Evolutionary conservation across 495 filamentous ascomycete species (phyloP).

Genomic region (Penicillium pulvis): DNA sequence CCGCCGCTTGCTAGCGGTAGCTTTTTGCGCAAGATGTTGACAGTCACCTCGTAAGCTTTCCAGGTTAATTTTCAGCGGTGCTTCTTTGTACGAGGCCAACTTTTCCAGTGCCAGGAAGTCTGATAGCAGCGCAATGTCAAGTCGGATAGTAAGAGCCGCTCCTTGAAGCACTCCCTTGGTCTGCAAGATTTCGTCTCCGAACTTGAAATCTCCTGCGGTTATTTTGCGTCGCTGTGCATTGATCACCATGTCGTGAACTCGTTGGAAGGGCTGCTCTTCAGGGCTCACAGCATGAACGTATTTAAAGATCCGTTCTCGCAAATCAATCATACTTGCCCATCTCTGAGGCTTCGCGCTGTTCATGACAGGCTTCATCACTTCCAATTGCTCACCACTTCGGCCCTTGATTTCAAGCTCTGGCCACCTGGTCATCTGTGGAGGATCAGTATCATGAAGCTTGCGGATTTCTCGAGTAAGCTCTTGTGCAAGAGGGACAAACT

Average conservation of each 20-base stretch:
- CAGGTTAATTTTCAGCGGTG: not conserved
- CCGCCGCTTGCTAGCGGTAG: slow-evolving; percentile 3
- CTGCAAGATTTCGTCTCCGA: slow-evolving; percentile 48
- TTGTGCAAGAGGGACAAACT: slow-evolving; percentile 53
- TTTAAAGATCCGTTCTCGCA: not conserved
- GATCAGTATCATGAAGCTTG: not conserved
- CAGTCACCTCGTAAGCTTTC: not conserved
- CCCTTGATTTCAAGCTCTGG: not conserved
- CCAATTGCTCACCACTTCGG: not conserved
- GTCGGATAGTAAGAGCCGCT: slow-evolving; percentile 52
- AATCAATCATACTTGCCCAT: not conserved
- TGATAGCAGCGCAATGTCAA: slow-evolving; percentile 56
- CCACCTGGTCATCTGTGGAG: not conserved
- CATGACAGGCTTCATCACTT: not conserved
- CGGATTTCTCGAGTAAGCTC: slow-evolving; percentile 34
- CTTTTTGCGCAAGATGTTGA: not conserved
- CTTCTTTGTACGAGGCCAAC: not conserved
- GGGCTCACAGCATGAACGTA: not conserved
- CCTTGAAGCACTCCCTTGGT: slow-evolving; percentile 51
- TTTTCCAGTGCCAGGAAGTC: slow-evolving; percentile 46
- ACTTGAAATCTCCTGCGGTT: slow-evolving; percentile 38
- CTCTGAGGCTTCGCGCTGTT: not conserved
- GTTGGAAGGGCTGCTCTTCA: not conserved
- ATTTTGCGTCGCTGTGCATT: slow-evolving; percentile 42
- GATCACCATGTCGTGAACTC: not conserved